Percentiles rank a stretch among this genome's conserved stretches.
Conservation (phyloP, 2,329 filamentous ascomycete species). For the Ophiostoma sp. region DNA sequence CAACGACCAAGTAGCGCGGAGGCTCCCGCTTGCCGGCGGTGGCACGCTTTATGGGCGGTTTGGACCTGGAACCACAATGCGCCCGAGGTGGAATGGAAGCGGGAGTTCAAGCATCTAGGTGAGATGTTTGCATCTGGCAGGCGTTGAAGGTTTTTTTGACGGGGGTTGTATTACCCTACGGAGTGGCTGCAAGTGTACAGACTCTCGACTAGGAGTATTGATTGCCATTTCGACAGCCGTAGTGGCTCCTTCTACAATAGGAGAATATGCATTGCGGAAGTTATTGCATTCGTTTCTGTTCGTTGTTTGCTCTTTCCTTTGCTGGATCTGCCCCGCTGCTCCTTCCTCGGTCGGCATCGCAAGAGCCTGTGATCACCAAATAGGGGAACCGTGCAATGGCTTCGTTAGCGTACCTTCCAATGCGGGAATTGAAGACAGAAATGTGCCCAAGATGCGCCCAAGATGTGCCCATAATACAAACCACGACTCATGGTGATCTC, state of each 20-base stretch:
- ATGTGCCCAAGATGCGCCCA: slow-evolving; percentile 4
- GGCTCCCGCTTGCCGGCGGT: not conserved
- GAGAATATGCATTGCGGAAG: not conserved
- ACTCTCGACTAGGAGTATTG: too few species aligned
- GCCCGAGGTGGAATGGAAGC: slow-evolving; percentile 15
- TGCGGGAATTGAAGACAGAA: slow-evolving; percentile 1
- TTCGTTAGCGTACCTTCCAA: slow-evolving; percentile 13
- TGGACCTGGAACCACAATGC: slow-evolving; percentile 21
- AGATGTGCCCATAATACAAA: slow-evolving; percentile 18
- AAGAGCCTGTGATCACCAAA: slow-evolving; percentile 15
- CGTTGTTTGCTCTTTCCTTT: not conserved
- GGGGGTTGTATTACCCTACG: not conserved
- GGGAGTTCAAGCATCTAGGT: not conserved
- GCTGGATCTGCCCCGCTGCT: not conserved
- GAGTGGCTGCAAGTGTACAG: not conserved
- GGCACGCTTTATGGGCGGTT: slow-evolving; percentile 21
- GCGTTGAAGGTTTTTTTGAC: not conserved
- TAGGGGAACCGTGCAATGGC: slow-evolving; percentile 13
- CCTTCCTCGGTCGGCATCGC: slow-evolving; percentile 20
- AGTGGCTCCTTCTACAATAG: not conserved
- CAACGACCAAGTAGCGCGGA: not conserved
- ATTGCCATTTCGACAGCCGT: not conserved
- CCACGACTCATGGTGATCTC: not conserved
- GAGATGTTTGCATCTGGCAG: not conserved
- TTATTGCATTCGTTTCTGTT: not conserved